Conservation (phyloP, 1,284 basidiomycete species). For the Rhodotorula sp. region DNA sequence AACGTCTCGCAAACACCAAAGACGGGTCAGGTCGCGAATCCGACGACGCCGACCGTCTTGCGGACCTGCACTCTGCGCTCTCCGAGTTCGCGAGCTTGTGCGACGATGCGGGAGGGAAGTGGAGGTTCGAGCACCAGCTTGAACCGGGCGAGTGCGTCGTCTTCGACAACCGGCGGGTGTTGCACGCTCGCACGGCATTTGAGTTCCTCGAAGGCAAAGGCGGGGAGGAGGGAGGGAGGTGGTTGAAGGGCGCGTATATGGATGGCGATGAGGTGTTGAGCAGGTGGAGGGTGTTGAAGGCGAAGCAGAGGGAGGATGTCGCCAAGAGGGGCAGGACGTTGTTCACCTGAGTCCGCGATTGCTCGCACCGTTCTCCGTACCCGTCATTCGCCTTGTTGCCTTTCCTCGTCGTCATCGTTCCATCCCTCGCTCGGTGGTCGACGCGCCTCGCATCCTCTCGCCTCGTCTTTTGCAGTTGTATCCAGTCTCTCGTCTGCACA, state of each 20-base stretch:
- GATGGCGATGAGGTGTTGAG: slow-evolving; percentile 45
- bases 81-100: slow-evolving; percentile 63
- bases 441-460: too few relatives aligned
- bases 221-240: slow-evolving; percentile 41
- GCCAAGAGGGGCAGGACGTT: slow-evolving; percentile 15
- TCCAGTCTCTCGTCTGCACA: too few relatives aligned
- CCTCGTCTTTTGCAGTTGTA: too few relatives aligned
- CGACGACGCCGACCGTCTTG: slow-evolving; percentile 44
- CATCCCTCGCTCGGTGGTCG: too few relatives aligned
- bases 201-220: slow-evolving; percentile 43
- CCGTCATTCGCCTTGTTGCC: too few relatives aligned
- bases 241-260: slow-evolving; percentile 41
- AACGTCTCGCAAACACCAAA: slow-evolving; percentile 28
- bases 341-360: slow-evolving; percentile 1
- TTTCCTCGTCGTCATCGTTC: too few relatives aligned
- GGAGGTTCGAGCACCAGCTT: slow-evolving; percentile 62
- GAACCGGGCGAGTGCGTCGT: slow-evolving; percentile 81
- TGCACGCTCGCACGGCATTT: slow-evolving; percentile 86
- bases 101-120: slow-evolving; percentile 59
- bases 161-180: slow-evolving; percentile 89
- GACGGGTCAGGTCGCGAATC: neutral
- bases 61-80: slow-evolving; percentile 65
- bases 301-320: slow-evolving; percentile 4
- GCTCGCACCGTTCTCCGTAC: too few relatives aligned
- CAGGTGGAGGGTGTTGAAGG: slow-evolving; percentile 31